Evolutionary conservation across 306 rosid genomes (phyloP), one percentile per base, ranked within the genome.

Genomic region (Quercus dentata): DNA sequence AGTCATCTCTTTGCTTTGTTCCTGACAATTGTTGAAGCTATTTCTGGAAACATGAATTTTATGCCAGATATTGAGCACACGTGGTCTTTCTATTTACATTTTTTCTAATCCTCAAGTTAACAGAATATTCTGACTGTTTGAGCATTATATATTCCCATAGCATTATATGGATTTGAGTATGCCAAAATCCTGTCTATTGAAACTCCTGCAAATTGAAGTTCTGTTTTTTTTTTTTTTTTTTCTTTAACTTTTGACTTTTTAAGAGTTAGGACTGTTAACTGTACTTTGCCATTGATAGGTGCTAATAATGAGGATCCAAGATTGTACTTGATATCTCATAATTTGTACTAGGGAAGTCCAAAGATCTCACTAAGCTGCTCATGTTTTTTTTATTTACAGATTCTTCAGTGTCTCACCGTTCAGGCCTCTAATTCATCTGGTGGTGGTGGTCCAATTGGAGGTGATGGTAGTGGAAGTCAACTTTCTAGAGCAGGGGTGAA

Each of bases 371-470:
- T 56, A 69, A 55, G 28, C 54, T 46, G 56, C 64, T 67, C 61
- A 18, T 44, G 57, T 19, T 58, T 54, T 70, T 62, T 75, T 69
- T 54, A 62, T 82, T 52, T 38, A 82, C 88, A 95, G 99, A 96
- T 96, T 84, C 86, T 93, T 83, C 99, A 96, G 79, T 93, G 98
- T 81, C 91, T 96, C 74, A 93, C 98, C 13, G 86, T 96, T 72
- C 98, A 90, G 74, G 89, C 89, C 76, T 56, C 77, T 41, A 86
- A 74, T 83, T 78, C 91, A 68, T 85, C 94, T 0, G 86, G 89
- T 76, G 89, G 87, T 21, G 71, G 69, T 4, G 90, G 75, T 59
- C 6, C 65, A 59, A 8, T 23, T 56, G 61, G 52, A 51, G 57
- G 75, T 10, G 72, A 72, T 56, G 97, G 89, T 21, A 85, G 81